Base-by-base conservation (phyloP, 2,329 filamentous ascomycete genomes). In the Rutstroemia sp. region DNA sequence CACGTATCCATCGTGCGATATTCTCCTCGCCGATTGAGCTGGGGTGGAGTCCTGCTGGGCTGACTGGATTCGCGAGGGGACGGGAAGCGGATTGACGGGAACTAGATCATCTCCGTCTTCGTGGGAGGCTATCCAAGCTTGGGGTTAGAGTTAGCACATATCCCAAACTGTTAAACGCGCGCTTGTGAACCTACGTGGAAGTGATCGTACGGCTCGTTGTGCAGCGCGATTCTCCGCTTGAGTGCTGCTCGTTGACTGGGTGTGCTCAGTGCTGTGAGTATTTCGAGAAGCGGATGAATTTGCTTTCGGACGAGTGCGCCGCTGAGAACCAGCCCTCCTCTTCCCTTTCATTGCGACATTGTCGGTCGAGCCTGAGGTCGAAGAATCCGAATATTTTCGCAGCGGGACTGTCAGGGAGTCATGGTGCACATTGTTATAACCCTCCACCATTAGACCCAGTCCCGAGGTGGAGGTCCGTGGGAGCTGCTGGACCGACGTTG, bases 71-170 rank as follows among this genome's bases (percentile, higher is more conserved):
- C 58, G 61, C 39, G 57, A 54, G 6, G 65, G 64, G 4, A 65
- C 55, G n/a, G 63, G 46, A 19, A 69, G 62, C 16, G 63, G 60
- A 37, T 58, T 59, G 4, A 57, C 47, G 25, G 56, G 57, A 25
- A 25, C 30, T 3, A 58, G 38, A 14, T 66, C 62, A 27, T 68
- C 61, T 10, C 62, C 63, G 12, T 65, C 63, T 45, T 70, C 68
- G 30, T 61, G 64, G 4, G 66, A 68, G 30, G 63, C 64, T 57
- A 70, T 65, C 68, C 68, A 70, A 39, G 68, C 68, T 70, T 51
- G 48, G 47, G 12, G 23, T 7, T 38, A 42, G 46, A 25, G 37
- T 30, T 25, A 44, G 57, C 27, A 53, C 4, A 42, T 42, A 9
- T 42, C 14, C 19, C 6, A 19, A n/a, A 9, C 6, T 42, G 4